These are phyloP conservation scores for Naganishia randhawae DNA, from an alignment of 768 basidiomycete genomes.

Conservation along the genomic window DNA sequence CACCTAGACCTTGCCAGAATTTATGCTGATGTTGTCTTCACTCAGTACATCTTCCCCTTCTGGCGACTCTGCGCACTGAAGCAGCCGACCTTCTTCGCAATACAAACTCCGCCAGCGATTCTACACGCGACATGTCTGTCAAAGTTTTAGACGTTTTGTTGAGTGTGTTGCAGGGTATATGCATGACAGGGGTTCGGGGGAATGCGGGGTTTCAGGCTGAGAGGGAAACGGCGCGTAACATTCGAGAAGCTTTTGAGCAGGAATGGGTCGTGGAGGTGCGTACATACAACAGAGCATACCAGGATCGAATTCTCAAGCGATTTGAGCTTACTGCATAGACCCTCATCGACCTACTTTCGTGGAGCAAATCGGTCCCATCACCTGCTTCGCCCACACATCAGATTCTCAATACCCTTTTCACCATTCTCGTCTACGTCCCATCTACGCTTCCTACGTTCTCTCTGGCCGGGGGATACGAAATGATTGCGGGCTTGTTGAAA, in stretches of 20 bases:
- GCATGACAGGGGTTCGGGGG: constrained; percentile 28
- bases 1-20: neutral
- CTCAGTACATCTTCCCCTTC: constrained; percentile 3
- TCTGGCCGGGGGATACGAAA: constrained; percentile 5
- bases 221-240: constrained; percentile 30
- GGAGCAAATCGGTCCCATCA: neutral
- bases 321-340: neutral
- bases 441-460: neutral
- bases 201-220: constrained; percentile 46
- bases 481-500: constrained; percentile 12
- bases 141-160: neutral
- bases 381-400: neutral
- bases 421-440: constrained; percentile 9
- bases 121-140: neutral
- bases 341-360: constrained; percentile 2
- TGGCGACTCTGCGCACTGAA: neutral
- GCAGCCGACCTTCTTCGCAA: neutral
- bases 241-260: constrained; percentile 31
- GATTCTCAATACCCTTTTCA: constrained; percentile 16
- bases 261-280: constrained; percentile 39
- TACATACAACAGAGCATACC: neutral
- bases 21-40: neutral
- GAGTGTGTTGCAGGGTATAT: constrained; percentile 5
- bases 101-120: neutral
- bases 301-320: neutral